Evolutionary conservation across 2,329 filamentous ascomycete genomes (phyloP).

Genomic region (Venturiaceae sp.): DNA sequence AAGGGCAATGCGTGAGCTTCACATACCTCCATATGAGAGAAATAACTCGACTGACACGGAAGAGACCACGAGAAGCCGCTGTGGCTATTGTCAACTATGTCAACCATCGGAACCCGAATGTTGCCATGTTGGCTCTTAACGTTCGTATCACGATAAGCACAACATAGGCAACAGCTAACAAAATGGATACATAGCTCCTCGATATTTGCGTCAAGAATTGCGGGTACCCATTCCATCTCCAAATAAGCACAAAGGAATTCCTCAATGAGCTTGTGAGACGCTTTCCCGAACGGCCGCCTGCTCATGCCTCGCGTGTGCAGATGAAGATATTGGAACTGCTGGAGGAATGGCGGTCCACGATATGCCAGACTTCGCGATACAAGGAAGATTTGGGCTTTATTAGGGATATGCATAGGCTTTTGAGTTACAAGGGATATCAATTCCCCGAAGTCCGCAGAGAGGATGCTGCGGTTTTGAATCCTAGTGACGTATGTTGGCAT

Average conservation of each 20-base stretch:
- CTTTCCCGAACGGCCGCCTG: conserved; percentile 86
- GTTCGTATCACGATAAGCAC: conserved; percentile 29
- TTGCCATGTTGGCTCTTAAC: conserved; percentile 77
- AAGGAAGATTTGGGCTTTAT: conserved; percentile 96
- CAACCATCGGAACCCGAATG: conserved; percentile 95
- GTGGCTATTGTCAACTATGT: conserved; percentile 87
- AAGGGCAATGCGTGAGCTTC: conserved; percentile 69
- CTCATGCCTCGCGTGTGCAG: conserved; percentile 80
- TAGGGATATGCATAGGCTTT: conserved; percentile 88
- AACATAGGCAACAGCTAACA: not conserved
- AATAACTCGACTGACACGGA: conserved; percentile 13
- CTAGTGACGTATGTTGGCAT: conserved; percentile 71
- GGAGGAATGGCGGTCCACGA: conserved; percentile 96
- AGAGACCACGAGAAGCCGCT: conserved; percentile 78
- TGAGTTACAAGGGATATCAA: conserved; percentile 94
- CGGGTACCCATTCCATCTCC: conserved; percentile 96
- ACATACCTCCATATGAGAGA: not conserved
- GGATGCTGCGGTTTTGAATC: conserved; percentile 92
- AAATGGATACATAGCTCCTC: conserved; percentile 53
- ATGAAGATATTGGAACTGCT: conserved; percentile 89
- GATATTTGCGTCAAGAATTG: conserved; percentile 99
- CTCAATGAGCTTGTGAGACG: conserved; percentile 94
- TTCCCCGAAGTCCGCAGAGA: conserved; percentile 89
- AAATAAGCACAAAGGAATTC: conserved; percentile 98
- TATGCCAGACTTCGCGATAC: conserved; percentile 96